Conservation (phyloP, 2,329 filamentous ascomycete species). For the Paraphaeosphaeria sporulosa region DNA sequence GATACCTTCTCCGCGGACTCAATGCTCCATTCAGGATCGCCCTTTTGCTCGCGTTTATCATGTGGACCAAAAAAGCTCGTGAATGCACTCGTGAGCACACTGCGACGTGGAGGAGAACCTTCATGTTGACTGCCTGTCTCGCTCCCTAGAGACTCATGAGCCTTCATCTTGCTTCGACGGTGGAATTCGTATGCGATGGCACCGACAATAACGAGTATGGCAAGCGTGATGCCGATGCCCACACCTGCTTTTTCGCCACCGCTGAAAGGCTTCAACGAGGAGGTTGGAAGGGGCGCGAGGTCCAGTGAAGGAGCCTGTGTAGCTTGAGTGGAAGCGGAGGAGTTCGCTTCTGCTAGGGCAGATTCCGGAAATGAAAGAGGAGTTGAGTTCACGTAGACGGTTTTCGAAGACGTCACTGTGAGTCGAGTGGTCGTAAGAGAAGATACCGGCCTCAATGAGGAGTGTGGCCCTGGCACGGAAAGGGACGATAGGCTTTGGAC, state of each 20-base stretch:
- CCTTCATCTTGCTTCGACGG: conserved; percentile 20
- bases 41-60: neutral
- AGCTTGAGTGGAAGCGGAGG: conserved; percentile 1
- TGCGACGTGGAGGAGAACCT: neutral
- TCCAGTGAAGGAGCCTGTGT: conserved; percentile 14
- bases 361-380: neutral
- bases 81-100: conserved; percentile 11
- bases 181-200: conserved; percentile 24
- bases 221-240: conserved; percentile 28
- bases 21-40: conserved; percentile 30
- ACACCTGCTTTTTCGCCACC: conserved; percentile 24
- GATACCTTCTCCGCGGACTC: conserved; percentile 29
- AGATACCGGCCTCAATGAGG: neutral
- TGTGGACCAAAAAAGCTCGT: conserved; percentile 13
- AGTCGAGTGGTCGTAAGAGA: conserved; percentile 5
- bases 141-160: neutral
- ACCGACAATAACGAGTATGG: conserved; percentile 18
- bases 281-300: conserved; percentile 21
- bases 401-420: conserved; percentile 18
- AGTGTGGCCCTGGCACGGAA: neutral
- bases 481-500: neutral
- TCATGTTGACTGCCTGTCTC: neutral
- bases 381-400: conserved; percentile 15
- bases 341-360: neutral
- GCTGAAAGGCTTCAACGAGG: conserved; percentile 15